Evolutionary conservation across 2,329 filamentous ascomycete genomes (phyloP), one percentile per base, ranked within the genome.

Genomic region (Cadophora sp.): DNA sequence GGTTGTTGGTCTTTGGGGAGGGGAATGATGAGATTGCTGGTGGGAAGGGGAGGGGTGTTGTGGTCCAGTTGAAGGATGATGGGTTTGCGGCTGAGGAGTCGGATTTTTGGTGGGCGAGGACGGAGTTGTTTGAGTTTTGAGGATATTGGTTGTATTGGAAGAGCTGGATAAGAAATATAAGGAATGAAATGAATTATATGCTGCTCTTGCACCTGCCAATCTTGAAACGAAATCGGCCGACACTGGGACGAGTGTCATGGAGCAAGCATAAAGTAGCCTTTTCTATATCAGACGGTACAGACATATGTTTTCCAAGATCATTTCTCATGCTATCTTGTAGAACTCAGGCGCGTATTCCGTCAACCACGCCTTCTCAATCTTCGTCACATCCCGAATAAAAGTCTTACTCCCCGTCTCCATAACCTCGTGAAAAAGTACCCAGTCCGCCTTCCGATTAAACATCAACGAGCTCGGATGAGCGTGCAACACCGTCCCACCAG

Each of bases 391-490:
- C 64, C 93, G 85, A 73, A 99, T 96, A 77, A 91, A 98, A 0
- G 87, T 94, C 83, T 98, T 98, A 70, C 87, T 88, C 11, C 91
- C 88, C 4, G 92, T 96, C 81, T 98, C 93, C 84, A 97, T 88
- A 45, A 97, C 88, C 80, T 97, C 95, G 74, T 96, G 91, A 76
- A 97, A 99, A 41, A 99, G 86, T 11, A 98, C 94, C 94, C 95
- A 98, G 71, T 97, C 94, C 13, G 93, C 93, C 81, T 96, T 97
- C 65, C 94, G 89, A 79, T 97, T 97, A 83, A 98, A 98, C 89
- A 98, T 93, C 72, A 98, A 81, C 47, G 92, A 96, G 76, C 89
- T 97, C 0, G 96, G 96, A 79, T 99, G 96, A 24, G 94, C 93
- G 81, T 97, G 87, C 62, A 98, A 82, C 4, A 89, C 86, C 60